These are phyloP conservation scores for Termitomyces sp. DNA, from an alignment of 768 basidiomycete genomes.

Conservation along the genomic window DNA sequence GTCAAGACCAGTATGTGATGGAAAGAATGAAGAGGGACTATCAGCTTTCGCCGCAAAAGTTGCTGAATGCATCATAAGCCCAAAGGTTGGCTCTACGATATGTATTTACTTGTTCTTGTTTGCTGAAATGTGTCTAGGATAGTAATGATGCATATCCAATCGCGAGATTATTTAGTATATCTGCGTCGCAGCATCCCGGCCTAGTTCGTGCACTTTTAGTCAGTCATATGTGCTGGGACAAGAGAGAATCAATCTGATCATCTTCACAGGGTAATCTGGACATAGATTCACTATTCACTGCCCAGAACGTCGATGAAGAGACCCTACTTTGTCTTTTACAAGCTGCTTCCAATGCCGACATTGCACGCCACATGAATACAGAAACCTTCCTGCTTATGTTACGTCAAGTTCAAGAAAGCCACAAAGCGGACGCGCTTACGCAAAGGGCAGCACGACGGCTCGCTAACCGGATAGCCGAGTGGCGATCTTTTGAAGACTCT, in stretches of 20 bases:
- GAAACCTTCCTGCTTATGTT: constrained; percentile 39
- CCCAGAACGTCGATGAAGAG: constrained; percentile 44
- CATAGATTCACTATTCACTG: constrained; percentile 47
- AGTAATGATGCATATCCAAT: constrained; percentile 53
- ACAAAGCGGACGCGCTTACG: constrained; percentile 32
- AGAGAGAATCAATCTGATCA: background rate
- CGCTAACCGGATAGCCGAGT: constrained; percentile 44
- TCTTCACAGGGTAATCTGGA: constrained; percentile 51
- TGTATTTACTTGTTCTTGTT: background rate
- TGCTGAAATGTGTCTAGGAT: constrained; percentile 30
- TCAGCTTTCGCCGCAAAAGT: constrained; percentile 52
- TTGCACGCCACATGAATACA: constrained; percentile 48
- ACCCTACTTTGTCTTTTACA: constrained; percentile 55
- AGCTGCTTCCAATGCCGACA: constrained; percentile 59
- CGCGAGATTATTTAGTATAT: constrained; percentile 56
- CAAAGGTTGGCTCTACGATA: constrained; percentile 38
- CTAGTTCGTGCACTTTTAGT: constrained; percentile 45
- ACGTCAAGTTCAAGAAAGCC: constrained; percentile 28
- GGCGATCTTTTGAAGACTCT: constrained; percentile 58
- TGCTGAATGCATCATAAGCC: constrained; percentile 41
- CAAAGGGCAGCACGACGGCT: constrained; percentile 46
- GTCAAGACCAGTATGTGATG: constrained; percentile 56
- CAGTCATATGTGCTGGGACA: constrained; percentile 10
- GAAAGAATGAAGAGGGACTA: constrained; percentile 43
- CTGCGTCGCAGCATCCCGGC: constrained; percentile 62